Base-by-base conservation (phyloP, 2,329 filamentous ascomycete genomes). In the Pseudogymnoascus pannorum region DNA sequence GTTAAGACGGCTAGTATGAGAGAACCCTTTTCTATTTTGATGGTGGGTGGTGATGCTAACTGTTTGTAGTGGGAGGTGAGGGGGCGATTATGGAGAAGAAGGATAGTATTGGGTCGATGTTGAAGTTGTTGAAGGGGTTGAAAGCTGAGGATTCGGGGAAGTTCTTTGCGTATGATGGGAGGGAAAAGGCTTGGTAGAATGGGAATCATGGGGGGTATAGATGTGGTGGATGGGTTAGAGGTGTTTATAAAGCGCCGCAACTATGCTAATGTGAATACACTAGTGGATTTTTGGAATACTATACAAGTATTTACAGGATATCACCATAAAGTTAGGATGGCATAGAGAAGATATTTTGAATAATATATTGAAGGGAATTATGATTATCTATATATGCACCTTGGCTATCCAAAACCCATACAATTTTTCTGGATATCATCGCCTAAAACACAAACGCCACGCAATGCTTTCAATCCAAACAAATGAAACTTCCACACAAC, bases 51-150 rank as follows among this genome's bases (percentile, higher is more conserved):
- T n/a, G 4, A 16, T 51, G 44, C 44, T 51, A 16, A 51, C 22
- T 1, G 1, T 42, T 18, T 44, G 44, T 29, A 51, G 44, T 51
- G 44, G 44, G 44, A 1, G 60, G 48, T 8, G 44, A 33, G 18
- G 38, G 48, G 26, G 60, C 60, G 4, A 7, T 58, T 11, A 26
- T 61, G 48, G 48, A 61, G 33, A 58, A 38, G 38, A 51, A 40
- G 14, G 57, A 36, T 35, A 61, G 60, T 26, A 61, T 61, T 59
- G 0, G 12, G 11, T 33, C 22, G 18, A 61, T 61, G 48, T 58
- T 58, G 29, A 16, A 16, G 14, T 4, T 8, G 5, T 14, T 59
- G 31, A 36, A 4, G 31, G 58, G 58, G n/a, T 5, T 42, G 58
- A 59, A 42, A 3, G 7, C 5, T 11, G 58, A 51, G n/a, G 58